Percentiles rank a stretch among this genome's conserved stretches.
Conservation (phyloP, 1,284 basidiomycete species). For the Mixia osmundae region DNA sequence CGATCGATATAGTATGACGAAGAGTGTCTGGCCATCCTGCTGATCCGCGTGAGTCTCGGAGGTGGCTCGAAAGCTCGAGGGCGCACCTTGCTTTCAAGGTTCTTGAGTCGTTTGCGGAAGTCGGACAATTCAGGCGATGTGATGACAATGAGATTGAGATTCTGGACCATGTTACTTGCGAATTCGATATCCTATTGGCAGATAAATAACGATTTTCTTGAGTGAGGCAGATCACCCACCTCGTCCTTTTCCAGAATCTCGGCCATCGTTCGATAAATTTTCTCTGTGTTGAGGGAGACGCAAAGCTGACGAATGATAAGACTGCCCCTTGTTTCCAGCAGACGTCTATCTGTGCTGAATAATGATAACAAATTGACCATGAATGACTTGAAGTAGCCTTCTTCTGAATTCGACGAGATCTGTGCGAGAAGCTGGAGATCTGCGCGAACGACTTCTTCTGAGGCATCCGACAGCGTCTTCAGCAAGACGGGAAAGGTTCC, state of each 20-base stretch:
- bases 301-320: constrained; percentile 91
- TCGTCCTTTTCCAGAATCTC: constrained; percentile 97
- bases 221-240: constrained; percentile 26
- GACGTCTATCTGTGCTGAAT: constrained; percentile 76
- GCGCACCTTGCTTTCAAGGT: constrained; percentile 62
- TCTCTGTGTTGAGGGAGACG: constrained; percentile 77
- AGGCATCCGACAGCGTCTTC: constrained; percentile 87
- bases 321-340: constrained; percentile 79
- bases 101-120: constrained; percentile 77
- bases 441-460: constrained; percentile 91
- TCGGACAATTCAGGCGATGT: constrained; percentile 87
- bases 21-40: constrained; percentile 79
- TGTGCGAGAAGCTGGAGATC: constrained; percentile 89
- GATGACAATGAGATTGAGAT: constrained; percentile 86
- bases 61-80: neutral
- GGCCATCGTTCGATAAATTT: constrained; percentile 84
- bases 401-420: constrained; percentile 71
- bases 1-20: constrained; percentile 75
- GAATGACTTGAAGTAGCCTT: constrained; percentile 82
- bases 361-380: constrained; percentile 85
- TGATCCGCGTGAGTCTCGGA: neutral
- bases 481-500: constrained; percentile 86
- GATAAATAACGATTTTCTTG: neutral
- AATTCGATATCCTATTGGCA: constrained; percentile 64
- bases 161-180: constrained; percentile 89